Base-by-base conservation (phyloP, 176 grass and related monocot genomes). In the Pontederia crassipes region DNA sequence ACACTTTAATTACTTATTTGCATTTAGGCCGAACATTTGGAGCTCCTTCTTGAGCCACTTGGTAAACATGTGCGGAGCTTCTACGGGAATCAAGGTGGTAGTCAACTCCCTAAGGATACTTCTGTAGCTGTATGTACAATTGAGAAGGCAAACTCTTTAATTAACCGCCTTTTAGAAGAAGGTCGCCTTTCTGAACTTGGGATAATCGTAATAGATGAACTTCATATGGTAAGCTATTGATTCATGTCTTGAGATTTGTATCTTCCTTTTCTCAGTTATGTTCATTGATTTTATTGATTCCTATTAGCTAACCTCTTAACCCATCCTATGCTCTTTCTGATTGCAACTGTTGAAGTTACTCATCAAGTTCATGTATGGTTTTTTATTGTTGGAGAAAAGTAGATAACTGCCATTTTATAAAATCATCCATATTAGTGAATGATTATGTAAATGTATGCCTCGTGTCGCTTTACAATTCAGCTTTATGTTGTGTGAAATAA, bases 161-260 rank as follows among this genome's bases (percentile, higher is more conserved):
- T 90, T 49, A 96, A 96, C 74, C 80, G 85, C 50, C 73, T 96
- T 62, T 73, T 96, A 72, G 91, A 96, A 66, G 91, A 96, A 69
- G 80, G 86, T 4, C 83, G 91, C 48, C 86, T 96, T 61, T 96
- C 87, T 77, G 92, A 96, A 82, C 86, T 96, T 72, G 86, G 92
- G 61, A 86, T 96, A 59, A 96, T 96, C 75, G 91, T 96, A 68
- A 96, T 96, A 75, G 91, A 96, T 67, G 91, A 96, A 79, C 86
- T 96, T 79, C 91, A 96, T 82, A 96, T 96, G 91, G 91, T 96
- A 87, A 69, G 69, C 71, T 70, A 45, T 32, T 49, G 52, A 55
- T 55, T 59, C 78, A 27, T 18, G 8, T 46, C 64, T 67, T 17
- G 7, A 11, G 53, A 64, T 81, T 28, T 29, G 18, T 8, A 49